Evolutionary conservation across 2,329 filamentous ascomycete genomes (phyloP), one percentile per base, ranked within the genome.

Genomic region (Aurifilum marmelostoma): DNA sequence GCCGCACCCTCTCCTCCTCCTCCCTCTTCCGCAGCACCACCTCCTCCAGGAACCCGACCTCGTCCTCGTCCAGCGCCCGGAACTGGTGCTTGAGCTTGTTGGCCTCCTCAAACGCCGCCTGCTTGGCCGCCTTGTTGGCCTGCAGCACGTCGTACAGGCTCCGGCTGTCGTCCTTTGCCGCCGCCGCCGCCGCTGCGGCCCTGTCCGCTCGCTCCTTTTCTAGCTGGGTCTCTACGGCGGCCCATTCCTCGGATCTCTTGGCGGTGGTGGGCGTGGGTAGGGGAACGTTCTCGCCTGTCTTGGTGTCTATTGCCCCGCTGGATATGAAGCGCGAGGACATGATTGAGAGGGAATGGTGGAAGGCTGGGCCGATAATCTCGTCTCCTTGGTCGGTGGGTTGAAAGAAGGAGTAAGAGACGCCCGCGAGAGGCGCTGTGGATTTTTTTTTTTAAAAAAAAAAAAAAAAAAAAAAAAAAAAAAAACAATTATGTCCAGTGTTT

Each of bases 111-210:
- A 94, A 93, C 11, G 90, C 91, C 27, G 92, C 92, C 80, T 95
- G 91, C 79, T 94, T 95, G 69, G 91, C 91, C 72, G 89, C 92
- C 87, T 94, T 95, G 79, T 96, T 96, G 58, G 90, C 92, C 80
- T 95, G 90, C 65, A 96, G 79, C 2, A 92, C 85, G 58, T 94
- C 92, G 76, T 86, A 96, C 37, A 96, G 83, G 89, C 73, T 90
- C 87, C 29, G 47, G 43, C 32, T 47, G 7, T 37, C 66, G 56
- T 56, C 67, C 7, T 43, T 81, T 82, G 24, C 82, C 79, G 47
- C 71, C 71, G 71, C 77, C 76, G 18, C 81, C 78, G 68, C 83
- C 81, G 70, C 84, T 79, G 60, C 59, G 16, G 37, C 39, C 52
- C 88, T 85, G 69, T 81, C 81, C 71, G 79, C 81, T 52, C 88